phyloP scores from a whole-genome alignment of 1,139 yeast genomes.

The Fermentozyma sake region DNA sequence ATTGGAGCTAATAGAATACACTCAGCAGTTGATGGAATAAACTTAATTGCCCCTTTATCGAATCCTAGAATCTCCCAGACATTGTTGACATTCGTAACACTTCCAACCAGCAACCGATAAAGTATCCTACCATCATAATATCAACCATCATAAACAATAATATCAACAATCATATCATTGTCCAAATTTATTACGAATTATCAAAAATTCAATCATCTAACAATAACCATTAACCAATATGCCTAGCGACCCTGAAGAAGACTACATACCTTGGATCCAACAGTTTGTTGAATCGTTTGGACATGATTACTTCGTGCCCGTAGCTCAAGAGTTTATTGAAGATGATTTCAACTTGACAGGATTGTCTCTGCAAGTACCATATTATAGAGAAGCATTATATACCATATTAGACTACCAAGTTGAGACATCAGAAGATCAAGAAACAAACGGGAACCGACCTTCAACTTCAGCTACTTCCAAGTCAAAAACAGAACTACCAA shows the following conservation, averaged over 20 bases:
- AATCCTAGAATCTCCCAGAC: too few species aligned
- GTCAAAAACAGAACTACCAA: slow-evolving; percentile 48
- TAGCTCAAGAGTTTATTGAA: slow-evolving; percentile 87
- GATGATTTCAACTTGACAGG: slow-evolving; percentile 97
- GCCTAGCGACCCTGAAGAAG: slow-evolving; percentile 51
- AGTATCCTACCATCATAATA: background rate
- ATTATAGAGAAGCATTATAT: slow-evolving; percentile 87
- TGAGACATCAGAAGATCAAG: slow-evolving; percentile 60
- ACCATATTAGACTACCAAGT: slow-evolving; percentile 75
- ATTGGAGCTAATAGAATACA: too few species aligned
- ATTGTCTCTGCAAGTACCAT: slow-evolving; percentile 77
- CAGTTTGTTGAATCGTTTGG: slow-evolving; percentile 85
- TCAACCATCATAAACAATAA: background rate
- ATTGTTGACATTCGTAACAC: too few species aligned
- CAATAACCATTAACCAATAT: slow-evolving; percentile 12
- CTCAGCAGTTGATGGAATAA: too few species aligned
- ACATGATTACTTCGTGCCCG: slow-evolving; percentile 91
- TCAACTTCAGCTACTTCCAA: slow-evolving; percentile 7
- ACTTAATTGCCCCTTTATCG: too few species aligned
- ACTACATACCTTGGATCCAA: slow-evolving; percentile 82
- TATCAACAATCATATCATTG: too few species aligned
- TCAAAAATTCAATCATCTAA: too few species aligned
- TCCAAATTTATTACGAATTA: too few species aligned
- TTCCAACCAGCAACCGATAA: too few species aligned
- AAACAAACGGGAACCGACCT: slow-evolving; percentile 11